Evolutionary conservation across 768 basidiomycete genomes (phyloP).

Genomic region (Inosperma sp.): DNA sequence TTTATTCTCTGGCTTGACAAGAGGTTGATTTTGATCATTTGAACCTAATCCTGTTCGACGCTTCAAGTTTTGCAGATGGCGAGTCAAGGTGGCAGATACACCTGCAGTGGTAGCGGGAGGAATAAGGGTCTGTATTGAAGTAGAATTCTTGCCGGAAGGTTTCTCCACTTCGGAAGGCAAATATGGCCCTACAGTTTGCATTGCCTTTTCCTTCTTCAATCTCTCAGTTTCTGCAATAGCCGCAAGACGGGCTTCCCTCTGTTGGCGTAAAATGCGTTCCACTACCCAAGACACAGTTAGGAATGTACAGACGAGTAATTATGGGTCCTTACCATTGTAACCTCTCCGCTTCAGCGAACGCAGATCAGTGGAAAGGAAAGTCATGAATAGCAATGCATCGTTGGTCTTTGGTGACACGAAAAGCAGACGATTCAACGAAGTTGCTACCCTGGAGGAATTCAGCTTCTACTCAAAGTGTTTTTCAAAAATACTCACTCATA

Average conservation of each 20-base stretch:
- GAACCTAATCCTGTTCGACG: not conserved
- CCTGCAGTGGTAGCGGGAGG: not conserved
- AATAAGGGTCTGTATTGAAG: not conserved
- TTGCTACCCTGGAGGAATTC: slow-evolving; percentile 59
- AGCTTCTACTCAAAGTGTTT: not conserved
- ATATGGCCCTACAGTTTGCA: not conserved
- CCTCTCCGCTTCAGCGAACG: slow-evolving; percentile 76
- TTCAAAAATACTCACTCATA: slow-evolving; percentile 66
- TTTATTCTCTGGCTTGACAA: slow-evolving; percentile 4
- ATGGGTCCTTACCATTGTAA: slow-evolving; percentile 60
- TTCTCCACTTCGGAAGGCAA: not conserved
- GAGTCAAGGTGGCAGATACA: not conserved
- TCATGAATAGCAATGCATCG: slow-evolving; percentile 88
- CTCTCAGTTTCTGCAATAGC: slow-evolving; percentile 39
- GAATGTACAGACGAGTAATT: slow-evolving; percentile 3
- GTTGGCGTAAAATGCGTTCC: slow-evolving; percentile 84
- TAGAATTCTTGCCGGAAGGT: no score
- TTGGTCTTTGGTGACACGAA: slow-evolving; percentile 78
- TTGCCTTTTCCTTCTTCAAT: slow-evolving; percentile 26
- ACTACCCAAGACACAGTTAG: slow-evolving; percentile 43
- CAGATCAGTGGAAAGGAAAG: slow-evolving; percentile 88
- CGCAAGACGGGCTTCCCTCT: slow-evolving; percentile 60
- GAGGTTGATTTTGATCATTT: slow-evolving; percentile 1
- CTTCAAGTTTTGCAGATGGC: slow-evolving; percentile 8
- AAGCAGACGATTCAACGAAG: slow-evolving; percentile 72